Evolutionary conservation across 148 eudicot species (phyloP).

Genomic region (Cornus kousa): DNA sequence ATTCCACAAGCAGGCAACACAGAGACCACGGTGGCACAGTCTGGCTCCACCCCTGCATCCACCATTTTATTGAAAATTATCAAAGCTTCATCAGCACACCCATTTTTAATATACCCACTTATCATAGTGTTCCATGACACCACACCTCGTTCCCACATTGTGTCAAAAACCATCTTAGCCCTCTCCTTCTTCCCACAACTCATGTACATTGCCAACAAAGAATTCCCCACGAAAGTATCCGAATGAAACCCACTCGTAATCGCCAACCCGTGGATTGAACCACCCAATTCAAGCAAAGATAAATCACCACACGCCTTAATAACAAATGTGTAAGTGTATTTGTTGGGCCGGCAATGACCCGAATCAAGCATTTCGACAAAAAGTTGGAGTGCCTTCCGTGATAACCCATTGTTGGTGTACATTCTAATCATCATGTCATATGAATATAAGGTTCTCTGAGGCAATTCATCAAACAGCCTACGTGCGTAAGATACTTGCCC

Average conservation of each 20-base stretch:
- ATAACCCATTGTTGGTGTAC: conserved; percentile 33
- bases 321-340: conserved; percentile 52
- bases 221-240: conserved; percentile 44
- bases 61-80: conserved; percentile 42
- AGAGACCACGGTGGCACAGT: conserved; percentile 45
- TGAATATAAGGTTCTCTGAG: conserved; percentile 31
- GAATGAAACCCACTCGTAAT: conserved; percentile 35
- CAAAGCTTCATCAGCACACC: conserved; percentile 38
- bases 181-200: conserved; percentile 42
- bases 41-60: conserved; percentile 32
- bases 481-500: conserved; percentile 49
- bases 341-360: conserved; percentile 29
- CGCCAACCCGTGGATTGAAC: conserved; percentile 46
- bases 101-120: conserved; percentile 54
- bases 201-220: conserved; percentile 67
- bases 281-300: conserved; percentile 38
- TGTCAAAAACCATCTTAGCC: conserved; percentile 46
- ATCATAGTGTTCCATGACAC: conserved; percentile 74
- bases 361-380: conserved; percentile 35
- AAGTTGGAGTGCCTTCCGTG: conserved; percentile 36
- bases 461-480: conserved; percentile 57
- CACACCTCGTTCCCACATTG: conserved; percentile 35
- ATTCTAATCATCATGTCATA: conserved; percentile 52
- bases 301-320: conserved; percentile 59
- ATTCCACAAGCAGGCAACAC: conserved; percentile 62